Evolutionary conservation across 2,329 filamentous ascomycete species (phyloP).

Genomic region (Talaromyces pinophilus): DNA sequence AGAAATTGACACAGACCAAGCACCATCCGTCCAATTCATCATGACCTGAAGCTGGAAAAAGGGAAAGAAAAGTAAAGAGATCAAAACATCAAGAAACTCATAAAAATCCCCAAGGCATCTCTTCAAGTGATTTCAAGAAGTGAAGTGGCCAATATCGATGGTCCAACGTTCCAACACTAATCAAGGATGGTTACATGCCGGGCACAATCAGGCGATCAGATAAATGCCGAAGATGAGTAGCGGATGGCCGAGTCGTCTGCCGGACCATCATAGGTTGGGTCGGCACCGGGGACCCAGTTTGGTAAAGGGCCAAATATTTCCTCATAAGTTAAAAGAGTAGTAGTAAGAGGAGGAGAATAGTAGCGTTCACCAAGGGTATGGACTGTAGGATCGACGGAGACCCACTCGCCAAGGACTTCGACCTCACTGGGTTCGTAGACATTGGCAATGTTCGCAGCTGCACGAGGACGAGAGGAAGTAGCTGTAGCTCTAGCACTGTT

Average conservation of each 20-base stretch:
- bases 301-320: background rate
- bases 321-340: background rate
- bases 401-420: slow-evolving; percentile 26
- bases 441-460: slow-evolving; percentile 27
- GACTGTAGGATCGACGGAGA: slow-evolving; percentile 23
- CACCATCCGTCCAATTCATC: background rate
- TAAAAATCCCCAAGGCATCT: background rate
- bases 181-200: background rate
- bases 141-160: background rate
- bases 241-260: background rate
- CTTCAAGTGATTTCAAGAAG: slow-evolving; percentile 6
- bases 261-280: background rate
- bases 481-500: background rate
- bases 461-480: background rate
- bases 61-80: background rate
- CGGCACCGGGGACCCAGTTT: background rate
- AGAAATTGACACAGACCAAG: background rate
- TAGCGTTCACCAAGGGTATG: slow-evolving; percentile 21
- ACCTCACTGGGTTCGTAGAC: slow-evolving; percentile 34
- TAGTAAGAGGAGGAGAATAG: background rate
- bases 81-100: background rate
- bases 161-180: slow-evolving; percentile 9
- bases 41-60: background rate
- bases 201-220: slow-evolving; percentile 1
- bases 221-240: slow-evolving; percentile 9